Base-by-base conservation (phyloP, 2,329 filamentous ascomycete species). In the Aspergillus piperis region DNA sequence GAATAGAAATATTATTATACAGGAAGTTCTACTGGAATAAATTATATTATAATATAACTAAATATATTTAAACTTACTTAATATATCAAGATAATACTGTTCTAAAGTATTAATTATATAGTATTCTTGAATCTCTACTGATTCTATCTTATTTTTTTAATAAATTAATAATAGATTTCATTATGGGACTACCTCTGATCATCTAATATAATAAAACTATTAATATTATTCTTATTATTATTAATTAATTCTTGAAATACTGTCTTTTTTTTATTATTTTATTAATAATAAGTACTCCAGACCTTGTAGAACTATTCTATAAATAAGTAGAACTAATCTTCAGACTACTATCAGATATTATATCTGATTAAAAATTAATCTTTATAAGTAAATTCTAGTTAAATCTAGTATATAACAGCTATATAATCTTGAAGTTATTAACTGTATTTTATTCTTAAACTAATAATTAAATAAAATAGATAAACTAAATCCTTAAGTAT, bases 381-480 rank as follows among this genome's bases (percentile, higher is more conserved):
- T 25, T 25, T 19, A 2, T 19, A 19, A 19, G n/a, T n/a, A n/a
- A n/a, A n/a, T n/a, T n/a, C n/a, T n/a, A n/a, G n/a, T n/a, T n/a
- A n/a, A n/a, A n/a, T 19, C 2, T 19, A 19, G 2, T 2, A 2
- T 25, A 25, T 25, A 25, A 25, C 7, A 25, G 2, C 2, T 25
- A 25, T 25, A 25, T 25, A 6, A 25, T 6, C 1, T 25, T 25
- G 7, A 25, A 25, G 0, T 1, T 7, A 0, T 25, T 0, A 1
- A 25, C 5, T 1, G 1, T 25, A 1, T 25, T 6, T 2, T 2
- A 25, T 2, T 0, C 6, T 2, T 7, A 25, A 25, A 25, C 1
- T 6, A 2, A 25, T 25, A 25, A 2, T 1, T 25, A 25, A 25
- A 25, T 25, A 7, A 2, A 25, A 25, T 7, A 7, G 1, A 25